Evolutionary conservation across 2,329 filamentous ascomycete genomes (phyloP), one percentile per base, ranked within the genome.

Genomic region (Exophiala phaeomuriformis): DNA sequence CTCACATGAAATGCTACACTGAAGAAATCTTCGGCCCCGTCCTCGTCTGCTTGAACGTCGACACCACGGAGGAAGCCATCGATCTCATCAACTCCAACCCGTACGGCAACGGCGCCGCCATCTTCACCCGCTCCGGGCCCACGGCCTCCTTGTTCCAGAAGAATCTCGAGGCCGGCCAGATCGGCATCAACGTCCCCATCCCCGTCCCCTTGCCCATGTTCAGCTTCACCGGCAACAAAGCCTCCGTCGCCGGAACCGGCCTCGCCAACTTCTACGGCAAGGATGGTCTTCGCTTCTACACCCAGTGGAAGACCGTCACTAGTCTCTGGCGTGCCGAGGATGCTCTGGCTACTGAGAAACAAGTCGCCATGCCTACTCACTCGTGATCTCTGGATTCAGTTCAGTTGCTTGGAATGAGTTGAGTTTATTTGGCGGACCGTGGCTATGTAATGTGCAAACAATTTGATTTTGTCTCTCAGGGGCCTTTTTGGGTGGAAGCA

Each of bases 251-350:
- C 0, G 93, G 91, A 51, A 90, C 90, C 49, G 91, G 93, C 57
- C 86, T 88, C 36, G 95, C 82, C 74, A 95, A 90, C 10, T 97
- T 98, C 70, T 98, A 98, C 72, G 93, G 93, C 62, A 86, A 88
- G 72, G 88, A 90, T 0, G 93, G 91, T 28, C 73, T 98, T 68
- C 84, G 87, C 68, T 98, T 98, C 69, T 97, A 95, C 72, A 98
- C 93, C 2, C 93, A 97, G 75, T 81, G 87, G 67, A 97, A 98
- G 86, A 98, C 93, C 2, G 93, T 98, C 46, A 98, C 93, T 49
- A 85, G 88, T 62, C 74, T 94, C 68, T 98, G 93, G 93, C 82
- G 83, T 66, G 83, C 80, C 57, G 83, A 90, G 66, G 90, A 96
- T 73, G 90, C 89, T 0, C 80, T 93, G 46, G 84, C 83, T 51